Conservation (phyloP, 805 yeast species). For the Ogataea neopini region DNA sequence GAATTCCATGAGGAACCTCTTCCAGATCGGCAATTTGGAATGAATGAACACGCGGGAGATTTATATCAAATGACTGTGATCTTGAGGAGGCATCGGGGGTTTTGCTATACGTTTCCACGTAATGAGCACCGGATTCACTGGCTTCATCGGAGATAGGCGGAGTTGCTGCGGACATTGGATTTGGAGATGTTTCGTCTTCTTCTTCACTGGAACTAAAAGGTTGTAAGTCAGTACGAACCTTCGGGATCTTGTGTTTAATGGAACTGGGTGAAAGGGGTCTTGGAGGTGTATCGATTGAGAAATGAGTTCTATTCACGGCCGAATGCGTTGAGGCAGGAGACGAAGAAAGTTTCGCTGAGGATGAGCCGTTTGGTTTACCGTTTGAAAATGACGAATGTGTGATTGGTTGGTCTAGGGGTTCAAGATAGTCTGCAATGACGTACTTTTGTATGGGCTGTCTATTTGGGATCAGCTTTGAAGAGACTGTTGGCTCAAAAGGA, state of each 20-base stretch:
- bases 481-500: constrained; percentile 63
- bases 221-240: constrained; percentile 58
- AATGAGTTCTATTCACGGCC: constrained; percentile 11
- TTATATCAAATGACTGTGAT: constrained; percentile 9
- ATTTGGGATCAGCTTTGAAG: constrained; percentile 68
- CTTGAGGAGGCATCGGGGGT: not conserved
- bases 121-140: constrained; percentile 7
- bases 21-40: constrained; percentile 88
- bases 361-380: not conserved
- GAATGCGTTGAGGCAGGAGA: constrained; percentile 3
- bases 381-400: constrained; percentile 44
- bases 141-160: constrained; percentile 6
- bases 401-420: constrained; percentile 73
- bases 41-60: constrained; percentile 46
- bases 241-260: constrained; percentile 33
- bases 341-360: constrained; percentile 1
- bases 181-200: constrained; percentile 32
- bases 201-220: constrained; percentile 55
- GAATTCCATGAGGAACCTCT: constrained; percentile 94
- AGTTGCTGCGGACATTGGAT: constrained; percentile 7
- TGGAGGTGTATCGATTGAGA: constrained; percentile 34
- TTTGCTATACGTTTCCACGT: not conserved
- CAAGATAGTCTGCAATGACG: constrained; percentile 73
- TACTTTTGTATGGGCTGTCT: constrained; percentile 76
- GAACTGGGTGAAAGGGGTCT: constrained; percentile 34